phyloP scores from a whole-genome alignment of 2,329 filamentous ascomycete genomes.

The Xylariaceae sp. region DNA sequence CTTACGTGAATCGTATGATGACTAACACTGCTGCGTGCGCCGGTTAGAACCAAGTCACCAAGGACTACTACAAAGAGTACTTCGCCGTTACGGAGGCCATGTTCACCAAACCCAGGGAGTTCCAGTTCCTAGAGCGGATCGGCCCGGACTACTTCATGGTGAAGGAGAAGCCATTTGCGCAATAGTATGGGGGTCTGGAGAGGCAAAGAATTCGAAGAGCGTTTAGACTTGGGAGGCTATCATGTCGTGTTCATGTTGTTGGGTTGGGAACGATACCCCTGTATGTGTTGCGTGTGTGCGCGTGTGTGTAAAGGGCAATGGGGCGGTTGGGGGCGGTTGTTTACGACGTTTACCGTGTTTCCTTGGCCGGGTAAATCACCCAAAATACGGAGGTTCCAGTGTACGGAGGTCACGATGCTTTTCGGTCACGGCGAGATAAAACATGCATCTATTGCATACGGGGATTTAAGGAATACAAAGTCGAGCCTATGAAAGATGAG shows the following conservation, averaged over 20 bases:
- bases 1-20: not conserved
- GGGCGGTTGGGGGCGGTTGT: not conserved
- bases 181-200: slow-evolving; percentile 1
- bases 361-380: not conserved
- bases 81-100: slow-evolving; percentile 37
- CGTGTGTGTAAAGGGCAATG: not conserved
- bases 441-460: slow-evolving; percentile 23
- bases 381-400: not conserved
- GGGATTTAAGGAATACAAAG: slow-evolving; percentile 23
- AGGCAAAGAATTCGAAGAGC: not conserved
- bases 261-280: slow-evolving; percentile 11
- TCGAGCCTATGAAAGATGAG: slow-evolving; percentile 14
- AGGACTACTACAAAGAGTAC: slow-evolving; percentile 41
- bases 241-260: not conserved
- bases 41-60: slow-evolving; percentile 35
- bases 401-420: slow-evolving; percentile 3
- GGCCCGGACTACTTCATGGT: slow-evolving; percentile 27
- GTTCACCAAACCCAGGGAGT: slow-evolving; percentile 39
- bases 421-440: slow-evolving; percentile 13
- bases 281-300: slow-evolving; percentile 2
- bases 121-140: slow-evolving; percentile 28
- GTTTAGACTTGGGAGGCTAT: not conserved
- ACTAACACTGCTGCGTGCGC: slow-evolving; percentile 3
- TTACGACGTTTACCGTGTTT: slow-evolving; percentile 5
- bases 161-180: slow-evolving; percentile 19